phyloP scores from a whole-genome alignment of 805 yeast genomes.

The Hanseniaspora lachancei region DNA sequence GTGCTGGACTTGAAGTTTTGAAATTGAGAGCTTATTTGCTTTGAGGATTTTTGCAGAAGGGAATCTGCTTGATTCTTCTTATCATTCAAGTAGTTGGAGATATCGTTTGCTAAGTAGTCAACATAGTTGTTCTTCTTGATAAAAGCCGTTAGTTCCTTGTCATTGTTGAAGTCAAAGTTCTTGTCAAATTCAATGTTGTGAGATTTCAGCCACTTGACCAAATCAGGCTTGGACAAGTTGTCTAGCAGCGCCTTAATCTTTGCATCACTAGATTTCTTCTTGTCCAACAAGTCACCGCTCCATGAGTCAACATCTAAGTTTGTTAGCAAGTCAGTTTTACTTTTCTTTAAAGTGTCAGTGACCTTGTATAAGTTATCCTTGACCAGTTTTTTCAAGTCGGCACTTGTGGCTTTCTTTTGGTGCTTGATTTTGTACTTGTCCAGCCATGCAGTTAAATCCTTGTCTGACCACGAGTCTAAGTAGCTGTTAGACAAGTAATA shows the following conservation, averaged over 20 bases:
- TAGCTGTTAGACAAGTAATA: slow-evolving; percentile 40
- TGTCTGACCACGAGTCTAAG: slow-evolving; percentile 41
- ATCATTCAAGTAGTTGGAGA: neutral
- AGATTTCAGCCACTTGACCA: slow-evolving; percentile 40
- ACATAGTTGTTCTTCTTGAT: slow-evolving; percentile 32
- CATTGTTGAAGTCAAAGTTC: slow-evolving; percentile 19
- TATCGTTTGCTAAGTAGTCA: slow-evolving; percentile 26
- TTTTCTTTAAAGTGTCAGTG: slow-evolving; percentile 28
- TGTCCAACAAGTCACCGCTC: slow-evolving; percentile 14
- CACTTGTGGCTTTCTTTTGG: slow-evolving; percentile 27
- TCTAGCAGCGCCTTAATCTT: slow-evolving; percentile 29
- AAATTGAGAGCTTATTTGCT: slow-evolving; percentile 3
- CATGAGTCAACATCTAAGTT: slow-evolving; percentile 29
- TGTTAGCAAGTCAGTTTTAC: slow-evolving; percentile 30
- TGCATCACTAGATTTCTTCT: slow-evolving; percentile 17
- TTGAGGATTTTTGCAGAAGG: neutral
- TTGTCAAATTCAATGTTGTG: slow-evolving; percentile 31
- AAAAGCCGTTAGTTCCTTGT: slow-evolving; percentile 32
- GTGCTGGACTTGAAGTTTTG: neutral
- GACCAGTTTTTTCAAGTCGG: slow-evolving; percentile 35
- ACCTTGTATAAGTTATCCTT: slow-evolving; percentile 35
- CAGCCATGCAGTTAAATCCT: slow-evolving; percentile 40
- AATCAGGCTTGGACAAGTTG: slow-evolving; percentile 41
- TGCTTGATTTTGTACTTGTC: slow-evolving; percentile 31
- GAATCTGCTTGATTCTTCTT: neutral